Conservation (phyloP, 345 rosid genomes). For the Bruguiera gymnorhiza region DNA sequence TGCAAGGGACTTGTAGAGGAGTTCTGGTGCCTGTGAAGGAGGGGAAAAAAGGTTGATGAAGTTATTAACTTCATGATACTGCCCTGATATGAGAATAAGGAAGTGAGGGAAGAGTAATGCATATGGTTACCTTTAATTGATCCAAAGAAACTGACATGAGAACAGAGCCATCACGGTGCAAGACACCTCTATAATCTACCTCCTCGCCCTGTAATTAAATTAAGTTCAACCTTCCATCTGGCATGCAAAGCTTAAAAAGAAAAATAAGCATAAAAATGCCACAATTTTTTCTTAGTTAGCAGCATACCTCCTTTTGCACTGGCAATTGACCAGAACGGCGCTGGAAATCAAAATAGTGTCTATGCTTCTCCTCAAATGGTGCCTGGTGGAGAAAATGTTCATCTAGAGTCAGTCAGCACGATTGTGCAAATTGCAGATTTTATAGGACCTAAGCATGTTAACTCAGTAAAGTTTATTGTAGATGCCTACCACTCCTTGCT, state of each 20-base stretch:
- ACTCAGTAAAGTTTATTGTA: slow-evolving; percentile 4
- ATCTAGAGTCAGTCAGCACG: slow-evolving; percentile 10
- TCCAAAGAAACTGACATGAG: slow-evolving; percentile 78
- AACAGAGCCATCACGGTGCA: slow-evolving; percentile 98
- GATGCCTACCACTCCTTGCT: slow-evolving; percentile 87
- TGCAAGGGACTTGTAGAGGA: slow-evolving; percentile 87
- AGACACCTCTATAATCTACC: slow-evolving; percentile 88
- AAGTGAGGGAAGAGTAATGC: neutral
- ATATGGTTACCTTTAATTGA: slow-evolving; percentile 62
- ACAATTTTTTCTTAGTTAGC: neutral
- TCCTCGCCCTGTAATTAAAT: slow-evolving; percentile 67
- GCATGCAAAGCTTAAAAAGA: slow-evolving; percentile 6
- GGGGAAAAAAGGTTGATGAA: slow-evolving; percentile 3
- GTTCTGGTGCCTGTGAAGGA: slow-evolving; percentile 64
- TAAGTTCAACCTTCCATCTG: slow-evolving; percentile 10
- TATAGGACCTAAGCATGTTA: slow-evolving; percentile 12
- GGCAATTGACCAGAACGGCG: slow-evolving; percentile 88
- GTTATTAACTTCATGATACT: neutral
- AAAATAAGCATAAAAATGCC: neutral
- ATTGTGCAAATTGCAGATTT: slow-evolving; percentile 2
- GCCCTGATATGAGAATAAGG: neutral
- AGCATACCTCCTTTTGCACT: slow-evolving; percentile 76
- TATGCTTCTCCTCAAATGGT: slow-evolving; percentile 95
- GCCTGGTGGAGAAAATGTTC: slow-evolving; percentile 41
- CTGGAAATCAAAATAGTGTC: slow-evolving; percentile 86